These are phyloP conservation scores for Tubosaeta sp. DNA, from an alignment of 768 basidiomycete species.

Conservation along the genomic window DNA sequence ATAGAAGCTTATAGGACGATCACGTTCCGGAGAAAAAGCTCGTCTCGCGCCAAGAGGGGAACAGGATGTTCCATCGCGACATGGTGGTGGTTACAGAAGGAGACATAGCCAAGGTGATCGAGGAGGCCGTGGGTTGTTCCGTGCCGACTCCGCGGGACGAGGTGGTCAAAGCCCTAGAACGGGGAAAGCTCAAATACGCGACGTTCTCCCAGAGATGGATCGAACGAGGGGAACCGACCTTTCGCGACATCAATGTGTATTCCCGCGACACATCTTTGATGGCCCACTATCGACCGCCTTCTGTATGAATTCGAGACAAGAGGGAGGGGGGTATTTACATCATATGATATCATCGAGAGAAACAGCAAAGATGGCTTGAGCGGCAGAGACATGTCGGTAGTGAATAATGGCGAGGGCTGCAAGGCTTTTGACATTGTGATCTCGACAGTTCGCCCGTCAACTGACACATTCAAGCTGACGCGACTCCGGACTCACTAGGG, in stretches of 20 bases:
- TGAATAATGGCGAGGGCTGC: too few species aligned
- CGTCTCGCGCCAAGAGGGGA: slow-evolving; percentile 30
- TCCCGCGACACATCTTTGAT: slow-evolving; percentile 1
- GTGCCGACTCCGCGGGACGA: slow-evolving; percentile 28
- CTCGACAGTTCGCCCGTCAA: too few species aligned
- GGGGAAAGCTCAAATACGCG: slow-evolving; percentile 25
- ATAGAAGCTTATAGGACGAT: slow-evolving; percentile 19
- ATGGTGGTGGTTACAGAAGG: slow-evolving; percentile 23
- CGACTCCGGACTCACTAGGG: too few species aligned
- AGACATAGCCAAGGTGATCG: slow-evolving; percentile 17
- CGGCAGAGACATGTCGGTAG: too few species aligned
- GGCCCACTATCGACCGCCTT: too few species aligned
- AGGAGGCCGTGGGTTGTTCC: slow-evolving; percentile 21
- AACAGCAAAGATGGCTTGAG: too few species aligned
- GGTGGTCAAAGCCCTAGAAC: slow-evolving; percentile 20
- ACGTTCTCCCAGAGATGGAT: slow-evolving; percentile 30
- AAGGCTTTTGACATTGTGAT: too few species aligned
- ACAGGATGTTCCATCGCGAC: slow-evolving; percentile 27
- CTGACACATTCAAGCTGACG: too few species aligned
- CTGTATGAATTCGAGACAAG: too few species aligned
- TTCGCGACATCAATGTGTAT: slow-evolving; percentile 28
- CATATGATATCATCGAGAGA: too few species aligned
- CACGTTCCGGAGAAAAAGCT: slow-evolving; percentile 24
- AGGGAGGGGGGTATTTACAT: too few species aligned
- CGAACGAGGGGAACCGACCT: slow-evolving; percentile 27